phyloP scores from a whole-genome alignment of 306 rosid genomes.

The Carpinus fangiana region DNA sequence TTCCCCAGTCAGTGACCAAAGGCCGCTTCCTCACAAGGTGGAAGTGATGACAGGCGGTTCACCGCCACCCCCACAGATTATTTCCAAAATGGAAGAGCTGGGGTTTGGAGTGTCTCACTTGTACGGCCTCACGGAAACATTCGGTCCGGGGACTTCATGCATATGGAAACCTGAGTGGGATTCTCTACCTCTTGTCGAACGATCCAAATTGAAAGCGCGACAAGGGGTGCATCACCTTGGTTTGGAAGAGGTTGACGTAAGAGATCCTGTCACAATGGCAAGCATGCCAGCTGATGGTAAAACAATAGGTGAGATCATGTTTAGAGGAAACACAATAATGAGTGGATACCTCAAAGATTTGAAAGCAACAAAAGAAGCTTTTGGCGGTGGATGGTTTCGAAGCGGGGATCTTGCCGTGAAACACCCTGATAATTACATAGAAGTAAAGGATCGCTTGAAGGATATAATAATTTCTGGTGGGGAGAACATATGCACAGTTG shows the following conservation, averaged over 20 bases:
- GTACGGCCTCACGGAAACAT: constrained; percentile 83
- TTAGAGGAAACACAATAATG: constrained; percentile 88
- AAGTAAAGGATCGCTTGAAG: constrained; percentile 76
- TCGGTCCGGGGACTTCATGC: constrained; percentile 73
- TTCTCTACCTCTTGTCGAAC: constrained; percentile 42
- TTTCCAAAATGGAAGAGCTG: constrained; percentile 71
- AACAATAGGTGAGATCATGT: constrained; percentile 79
- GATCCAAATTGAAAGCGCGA: constrained; percentile 52
- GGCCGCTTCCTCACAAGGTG: constrained; percentile 58
- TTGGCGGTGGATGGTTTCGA: constrained; percentile 75
- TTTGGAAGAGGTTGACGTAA: constrained; percentile 61
- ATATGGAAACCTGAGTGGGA: constrained; percentile 83
- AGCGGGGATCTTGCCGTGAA: constrained; percentile 84
- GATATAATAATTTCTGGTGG: constrained; percentile 83
- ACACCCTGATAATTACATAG: constrained; percentile 70
- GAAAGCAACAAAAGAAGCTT: constrained; percentile 72
- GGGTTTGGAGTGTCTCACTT: constrained; percentile 71
- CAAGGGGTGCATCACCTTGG: constrained; percentile 74
- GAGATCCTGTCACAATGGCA: constrained; percentile 66
- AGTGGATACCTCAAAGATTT: constrained; percentile 73
- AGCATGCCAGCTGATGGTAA: constrained; percentile 67
- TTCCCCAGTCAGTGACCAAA: constrained; percentile 43
- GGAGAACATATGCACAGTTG: constrained; percentile 78
- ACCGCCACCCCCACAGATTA: constrained; percentile 72
- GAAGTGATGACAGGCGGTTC: constrained; percentile 67